phyloP scores from a whole-genome alignment of 2,329 filamentous ascomycete genomes.

The Alternaria sp. region DNA sequence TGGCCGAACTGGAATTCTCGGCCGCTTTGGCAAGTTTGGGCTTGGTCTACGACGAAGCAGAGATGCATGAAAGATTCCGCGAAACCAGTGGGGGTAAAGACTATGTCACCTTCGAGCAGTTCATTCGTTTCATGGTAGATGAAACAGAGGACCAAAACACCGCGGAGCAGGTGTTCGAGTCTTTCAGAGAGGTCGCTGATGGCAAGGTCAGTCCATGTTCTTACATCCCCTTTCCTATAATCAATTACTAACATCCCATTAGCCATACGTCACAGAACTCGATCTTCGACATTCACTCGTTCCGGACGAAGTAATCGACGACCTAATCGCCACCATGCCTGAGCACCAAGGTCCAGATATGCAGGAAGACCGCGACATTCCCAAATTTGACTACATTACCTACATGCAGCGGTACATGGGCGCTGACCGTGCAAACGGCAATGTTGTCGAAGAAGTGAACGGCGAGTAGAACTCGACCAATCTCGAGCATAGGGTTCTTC shows the following conservation, averaged over 20 bases:
- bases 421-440: slow-evolving; percentile 32
- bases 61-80: slow-evolving; percentile 96
- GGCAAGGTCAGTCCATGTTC: slow-evolving; percentile 71
- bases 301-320: slow-evolving; percentile 95
- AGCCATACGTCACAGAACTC: slow-evolving; percentile 96
- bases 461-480: slow-evolving; percentile 29
- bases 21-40: slow-evolving; percentile 94
- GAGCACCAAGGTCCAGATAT: slow-evolving; percentile 83
- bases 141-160: slow-evolving; percentile 99
- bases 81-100: slow-evolving; percentile 82
- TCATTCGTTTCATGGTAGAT: slow-evolving; percentile 99
- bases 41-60: slow-evolving; percentile 93
- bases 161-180: slow-evolving; percentile 97
- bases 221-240: neutral
- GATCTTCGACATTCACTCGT: slow-evolving; percentile 94
- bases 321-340: slow-evolving; percentile 88
- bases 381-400: slow-evolving; percentile 94
- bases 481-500: slow-evolving; percentile 18
- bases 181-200: slow-evolving; percentile 95
- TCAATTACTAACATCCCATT: slow-evolving; percentile 17
- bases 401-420: slow-evolving; percentile 84
- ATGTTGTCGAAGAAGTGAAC: slow-evolving; percentile 31
- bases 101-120: slow-evolving; percentile 95
- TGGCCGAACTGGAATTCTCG: slow-evolving; percentile 94
- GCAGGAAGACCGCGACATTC: slow-evolving; percentile 80